These are phyloP conservation scores for Elongisporangium senticosum DNA, from an alignment of 352 stramenopile species.

Conservation along the genomic window DNA sequence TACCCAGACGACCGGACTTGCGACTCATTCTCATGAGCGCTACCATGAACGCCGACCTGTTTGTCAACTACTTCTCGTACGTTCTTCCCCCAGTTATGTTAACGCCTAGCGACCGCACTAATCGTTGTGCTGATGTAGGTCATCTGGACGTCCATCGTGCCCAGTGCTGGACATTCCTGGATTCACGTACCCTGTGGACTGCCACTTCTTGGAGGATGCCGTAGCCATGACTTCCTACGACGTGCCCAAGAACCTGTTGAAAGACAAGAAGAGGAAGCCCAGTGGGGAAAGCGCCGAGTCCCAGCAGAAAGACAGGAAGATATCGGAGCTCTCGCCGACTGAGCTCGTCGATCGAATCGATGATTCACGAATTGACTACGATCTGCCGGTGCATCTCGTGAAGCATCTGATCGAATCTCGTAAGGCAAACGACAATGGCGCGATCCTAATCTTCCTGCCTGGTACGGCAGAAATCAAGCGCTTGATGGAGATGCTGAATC, in stretches of 20 bases:
- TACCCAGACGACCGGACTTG: conserved; percentile 69
- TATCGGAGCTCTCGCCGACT: conserved; percentile 27
- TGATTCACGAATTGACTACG: conserved; percentile 92
- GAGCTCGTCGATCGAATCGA: conserved; percentile 76
- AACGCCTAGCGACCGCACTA: not conserved
- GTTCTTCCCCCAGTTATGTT: conserved; percentile 4
- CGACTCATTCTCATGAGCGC: conserved; percentile 96
- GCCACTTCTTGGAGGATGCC: conserved; percentile 77
- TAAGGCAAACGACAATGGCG: conserved; percentile 20
- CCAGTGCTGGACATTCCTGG: conserved; percentile 82
- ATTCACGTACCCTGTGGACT: conserved; percentile 79
- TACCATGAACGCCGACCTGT: conserved; percentile 91
- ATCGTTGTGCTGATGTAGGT: not conserved
- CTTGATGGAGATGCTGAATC: conserved; percentile 62
- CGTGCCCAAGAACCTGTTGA: conserved; percentile 49
- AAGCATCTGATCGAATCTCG: conserved; percentile 53
- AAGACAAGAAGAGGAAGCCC: conserved; percentile 49
- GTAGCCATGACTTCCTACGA: conserved; percentile 54
- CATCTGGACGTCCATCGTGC: conserved; percentile 19
- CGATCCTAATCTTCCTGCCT: conserved; percentile 81
- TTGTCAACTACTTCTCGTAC: conserved; percentile 83
- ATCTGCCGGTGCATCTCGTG: conserved; percentile 85
- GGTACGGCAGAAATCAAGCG: conserved; percentile 82
- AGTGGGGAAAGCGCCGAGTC: conserved; percentile 13
- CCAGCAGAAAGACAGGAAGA: conserved; percentile 18